Base-by-base conservation (phyloP, 2,329 filamentous ascomycete species). In the Chrysoporthe puriensis region DNA sequence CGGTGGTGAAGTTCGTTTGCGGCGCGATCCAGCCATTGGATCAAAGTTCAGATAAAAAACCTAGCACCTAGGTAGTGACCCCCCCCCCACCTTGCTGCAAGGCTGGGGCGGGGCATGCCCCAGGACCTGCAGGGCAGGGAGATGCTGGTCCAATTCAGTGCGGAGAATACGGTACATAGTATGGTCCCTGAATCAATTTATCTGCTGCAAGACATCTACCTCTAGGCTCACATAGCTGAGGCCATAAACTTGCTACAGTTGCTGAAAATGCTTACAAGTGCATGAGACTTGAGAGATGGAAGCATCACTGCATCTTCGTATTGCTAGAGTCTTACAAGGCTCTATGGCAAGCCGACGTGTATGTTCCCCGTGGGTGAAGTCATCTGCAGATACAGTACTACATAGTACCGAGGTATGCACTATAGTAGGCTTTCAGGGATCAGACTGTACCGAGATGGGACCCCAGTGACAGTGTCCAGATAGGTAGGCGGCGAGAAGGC, bases 381-480 rank as follows among this genome's bases (percentile, higher is more conserved):
- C 36, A 40, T 9, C 9, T 40, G 36, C 36, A 40, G 36, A 40
- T 40, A 26, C 26, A 57, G 34, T 34, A 42, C 21, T 57, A 32
- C 21, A 34, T 13, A 57, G 54, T 57, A 34, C 44, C 44, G 9
- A 46, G 44, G 44, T 46, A 46, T 46, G 11, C 18, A 46, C 44
- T 46, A 46, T 18, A 46, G 44, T 46, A 14, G 46, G 46, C 14
- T 40, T 58, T 32, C 57, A 44, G 57, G 57, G 57, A 60, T 60
- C 34, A 60, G 36, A 60, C 57, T 60, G 40, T 60, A 60, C 36
- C 57, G 57, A 60, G 57, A 60, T 60, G 40, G 36, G 57, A 34
- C n/a, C 36, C 57, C 57, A 26, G 57, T 3, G 1, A 16, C 26
- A 26, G 40, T 26, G 42, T 9, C 57, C 18, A 26, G 42, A 7